Conservation (phyloP, 2,329 filamentous ascomycete genomes). For the Calonectria multiphialidica region DNA sequence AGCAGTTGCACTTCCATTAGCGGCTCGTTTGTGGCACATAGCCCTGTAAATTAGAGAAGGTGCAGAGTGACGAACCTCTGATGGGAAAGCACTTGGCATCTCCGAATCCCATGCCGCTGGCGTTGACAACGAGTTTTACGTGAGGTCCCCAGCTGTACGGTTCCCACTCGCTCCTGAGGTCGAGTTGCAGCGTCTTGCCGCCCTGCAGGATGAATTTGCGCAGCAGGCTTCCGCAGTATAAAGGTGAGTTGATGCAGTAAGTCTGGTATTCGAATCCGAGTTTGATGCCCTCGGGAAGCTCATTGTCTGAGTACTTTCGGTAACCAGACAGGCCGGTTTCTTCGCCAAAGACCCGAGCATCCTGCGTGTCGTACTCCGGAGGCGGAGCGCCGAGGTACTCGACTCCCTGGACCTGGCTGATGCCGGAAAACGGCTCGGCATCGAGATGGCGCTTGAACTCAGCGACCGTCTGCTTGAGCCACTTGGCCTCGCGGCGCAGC, state of each 20-base stretch:
- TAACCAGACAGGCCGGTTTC: slow-evolving; percentile 47
- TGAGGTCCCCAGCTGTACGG: slow-evolving; percentile 40
- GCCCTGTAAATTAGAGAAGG: not conserved
- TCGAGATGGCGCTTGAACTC: slow-evolving; percentile 40
- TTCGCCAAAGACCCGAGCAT: slow-evolving; percentile 37
- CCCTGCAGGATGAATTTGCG: slow-evolving; percentile 48
- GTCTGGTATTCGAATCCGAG: slow-evolving; percentile 65
- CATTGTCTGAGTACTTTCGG: slow-evolving; percentile 43
- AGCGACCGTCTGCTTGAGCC: slow-evolving; percentile 45
- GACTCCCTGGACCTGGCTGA: slow-evolving; percentile 62
- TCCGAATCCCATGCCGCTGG: slow-evolving; percentile 49
- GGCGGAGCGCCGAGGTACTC: slow-evolving; percentile 64
- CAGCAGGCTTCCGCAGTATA: slow-evolving; percentile 59
- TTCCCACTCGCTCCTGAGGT: slow-evolving; percentile 48
- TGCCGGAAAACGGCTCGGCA: slow-evolving; percentile 52
- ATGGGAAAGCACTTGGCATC: slow-evolving; percentile 50
- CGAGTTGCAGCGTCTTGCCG: slow-evolving; percentile 42
- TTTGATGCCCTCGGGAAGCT: slow-evolving; percentile 57
- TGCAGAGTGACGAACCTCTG: slow-evolving; percentile 39
- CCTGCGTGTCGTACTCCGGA: slow-evolving; percentile 51
- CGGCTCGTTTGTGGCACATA: fast-evolving
- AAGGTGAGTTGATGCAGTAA: slow-evolving; percentile 66
- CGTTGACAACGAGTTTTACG: slow-evolving; percentile 47
- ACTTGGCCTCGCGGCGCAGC: slow-evolving; percentile 46
- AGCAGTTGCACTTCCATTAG: not conserved